phyloP scores from a whole-genome alignment of 2,329 filamentous ascomycete species.

The Colletotrichum tamarilloi region DNA sequence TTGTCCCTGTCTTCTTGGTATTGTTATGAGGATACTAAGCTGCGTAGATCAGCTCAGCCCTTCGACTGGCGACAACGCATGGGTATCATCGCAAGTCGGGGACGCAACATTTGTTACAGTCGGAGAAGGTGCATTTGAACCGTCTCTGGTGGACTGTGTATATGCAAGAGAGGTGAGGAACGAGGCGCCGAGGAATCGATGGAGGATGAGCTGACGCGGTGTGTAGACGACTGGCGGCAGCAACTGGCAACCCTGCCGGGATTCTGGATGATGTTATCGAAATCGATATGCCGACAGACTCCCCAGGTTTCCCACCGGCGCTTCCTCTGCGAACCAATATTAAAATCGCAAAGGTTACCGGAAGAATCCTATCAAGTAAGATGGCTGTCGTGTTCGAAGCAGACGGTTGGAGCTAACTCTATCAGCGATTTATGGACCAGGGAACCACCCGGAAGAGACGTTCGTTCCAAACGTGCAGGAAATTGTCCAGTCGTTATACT shows the following conservation, averaged over 20 bases:
- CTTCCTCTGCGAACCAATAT: conserved; percentile 20
- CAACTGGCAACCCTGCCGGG: conserved; percentile 24
- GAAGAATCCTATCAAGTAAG: conserved; percentile 20
- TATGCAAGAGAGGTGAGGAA: conserved; percentile 34
- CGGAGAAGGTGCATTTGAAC: conserved; percentile 32
- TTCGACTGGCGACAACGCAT: conserved; percentile 25
- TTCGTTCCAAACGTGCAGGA: conserved; percentile 47
- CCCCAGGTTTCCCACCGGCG: conserved; percentile 10
- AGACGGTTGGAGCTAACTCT: no score
- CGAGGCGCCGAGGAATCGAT: not conserved
- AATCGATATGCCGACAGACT: conserved; percentile 23
- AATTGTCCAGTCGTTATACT: conserved; percentile 41
- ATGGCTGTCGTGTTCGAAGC: no score
- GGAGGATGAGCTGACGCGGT: not conserved
- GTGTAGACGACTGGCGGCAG: conserved; percentile 31
- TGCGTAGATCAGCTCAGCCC: conserved; percentile 24
- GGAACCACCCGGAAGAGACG: conserved; percentile 42
- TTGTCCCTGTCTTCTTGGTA: not conserved
- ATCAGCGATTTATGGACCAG: conserved; percentile 43
- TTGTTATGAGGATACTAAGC: not conserved
- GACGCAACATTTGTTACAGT: conserved; percentile 13
- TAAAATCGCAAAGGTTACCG: conserved; percentile 26
- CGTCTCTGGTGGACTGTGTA: conserved; percentile 36
- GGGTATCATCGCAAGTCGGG: conserved; percentile 35
- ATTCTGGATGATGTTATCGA: conserved; percentile 27